Percentiles rank a stretch among this genome's conserved stretches.
Evolutionary conservation across 345 rosid genomes (phyloP).

Genomic region (Acer negundo): DNA sequence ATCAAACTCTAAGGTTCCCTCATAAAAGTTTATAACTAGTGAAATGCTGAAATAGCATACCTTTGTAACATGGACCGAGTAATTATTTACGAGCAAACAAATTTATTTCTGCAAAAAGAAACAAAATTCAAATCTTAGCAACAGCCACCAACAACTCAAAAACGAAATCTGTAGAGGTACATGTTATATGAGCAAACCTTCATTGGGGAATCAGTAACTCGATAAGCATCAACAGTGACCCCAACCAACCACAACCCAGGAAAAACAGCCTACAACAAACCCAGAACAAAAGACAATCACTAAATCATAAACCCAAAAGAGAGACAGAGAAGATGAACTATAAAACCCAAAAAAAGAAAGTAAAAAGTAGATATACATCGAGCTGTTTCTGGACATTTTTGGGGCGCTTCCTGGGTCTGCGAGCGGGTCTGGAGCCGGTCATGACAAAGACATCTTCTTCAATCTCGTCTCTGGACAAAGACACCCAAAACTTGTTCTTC

Average conservation of each 20-base stretch:
- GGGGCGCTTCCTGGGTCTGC: slow-evolving; percentile 77
- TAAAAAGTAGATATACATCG: slow-evolving; percentile 45
- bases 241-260: slow-evolving; percentile 95
- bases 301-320: not conserved
- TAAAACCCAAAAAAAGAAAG: not conserved
- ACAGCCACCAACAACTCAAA: not conserved
- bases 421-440: slow-evolving; percentile 81
- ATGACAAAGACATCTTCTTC: slow-evolving; percentile 87
- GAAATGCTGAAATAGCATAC: slow-evolving; percentile 9
- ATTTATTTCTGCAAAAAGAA: slow-evolving; percentile 34
- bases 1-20: slow-evolving; percentile 27
- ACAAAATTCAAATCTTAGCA: slow-evolving; percentile 7
- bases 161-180: not conserved
- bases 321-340: not conserved
- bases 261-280: slow-evolving; percentile 49
- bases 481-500: slow-evolving; percentile 68
- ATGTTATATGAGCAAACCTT: slow-evolving; percentile 44
- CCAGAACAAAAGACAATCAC: not conserved
- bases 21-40: not conserved
- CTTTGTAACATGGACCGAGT: slow-evolving; percentile 13
- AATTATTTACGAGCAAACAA: slow-evolving; percentile 13
- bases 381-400: slow-evolving; percentile 75
- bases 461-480: slow-evolving; percentile 82
- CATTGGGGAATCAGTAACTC: slow-evolving; percentile 49
- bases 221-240: slow-evolving; percentile 68